Conservation (phyloP, 75 land plant genomes). For the Sequoia sempervirens region DNA sequence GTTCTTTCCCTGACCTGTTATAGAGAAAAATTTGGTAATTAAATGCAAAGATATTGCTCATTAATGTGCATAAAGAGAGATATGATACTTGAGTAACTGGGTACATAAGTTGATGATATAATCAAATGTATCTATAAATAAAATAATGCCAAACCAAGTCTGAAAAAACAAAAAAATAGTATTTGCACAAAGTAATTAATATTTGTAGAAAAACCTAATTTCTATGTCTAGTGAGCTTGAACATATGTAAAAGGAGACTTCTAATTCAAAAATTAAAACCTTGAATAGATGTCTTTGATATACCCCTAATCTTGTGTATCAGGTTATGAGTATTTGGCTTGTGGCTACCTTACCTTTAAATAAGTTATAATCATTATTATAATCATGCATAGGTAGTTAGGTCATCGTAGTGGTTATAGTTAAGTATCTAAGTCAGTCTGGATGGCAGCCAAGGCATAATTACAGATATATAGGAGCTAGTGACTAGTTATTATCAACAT, state of each 20-base stretch:
- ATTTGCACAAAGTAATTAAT: background rate
- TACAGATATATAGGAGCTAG: too few relatives aligned
- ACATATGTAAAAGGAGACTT: background rate
- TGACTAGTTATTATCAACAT: too few relatives aligned
- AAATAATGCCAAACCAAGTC: slow-evolving; percentile 2
- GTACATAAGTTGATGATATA: background rate
- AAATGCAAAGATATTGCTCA: background rate
- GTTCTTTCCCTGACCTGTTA: slow-evolving; percentile 33
- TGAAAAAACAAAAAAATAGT: slow-evolving; percentile 6
- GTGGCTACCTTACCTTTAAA: too few relatives aligned
- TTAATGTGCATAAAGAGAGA: background rate
- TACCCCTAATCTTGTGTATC: too few relatives aligned
- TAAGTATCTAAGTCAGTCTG: too few relatives aligned
- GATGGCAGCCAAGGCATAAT: too few relatives aligned
- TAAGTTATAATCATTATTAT: too few relatives aligned
- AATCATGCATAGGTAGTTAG: too few relatives aligned
- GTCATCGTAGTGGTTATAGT: too few relatives aligned
- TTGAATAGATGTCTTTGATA: background rate
- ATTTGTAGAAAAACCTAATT: background rate
- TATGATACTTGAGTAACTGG: background rate
- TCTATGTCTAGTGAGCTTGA: background rate
- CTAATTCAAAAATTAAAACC: background rate
- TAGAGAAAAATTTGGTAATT: background rate
- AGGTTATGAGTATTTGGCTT: too few relatives aligned
- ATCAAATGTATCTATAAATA: background rate